Evolutionary conservation across 1,284 basidiomycete genomes (phyloP).

Genomic region (Moniliella sp.): DNA sequence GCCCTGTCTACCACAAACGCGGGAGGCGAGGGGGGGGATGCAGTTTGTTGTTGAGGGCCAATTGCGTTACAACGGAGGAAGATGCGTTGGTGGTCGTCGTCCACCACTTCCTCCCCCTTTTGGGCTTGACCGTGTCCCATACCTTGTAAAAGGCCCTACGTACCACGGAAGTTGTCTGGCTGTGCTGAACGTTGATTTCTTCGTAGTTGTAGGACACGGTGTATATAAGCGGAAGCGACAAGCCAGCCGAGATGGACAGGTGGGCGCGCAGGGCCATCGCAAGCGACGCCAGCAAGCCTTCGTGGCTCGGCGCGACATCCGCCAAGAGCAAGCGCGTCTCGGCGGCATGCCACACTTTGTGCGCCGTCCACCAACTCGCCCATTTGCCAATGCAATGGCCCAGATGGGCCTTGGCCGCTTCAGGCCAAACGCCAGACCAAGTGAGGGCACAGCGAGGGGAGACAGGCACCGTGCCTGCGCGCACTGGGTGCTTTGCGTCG

Average conservation of each 20-base stretch:
- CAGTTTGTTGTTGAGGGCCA: constrained; percentile 63
- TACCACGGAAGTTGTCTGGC: constrained; percentile 61
- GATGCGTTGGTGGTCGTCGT: constrained; percentile 71
- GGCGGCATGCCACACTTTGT: constrained; percentile 70
- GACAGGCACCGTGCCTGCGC: too few species aligned
- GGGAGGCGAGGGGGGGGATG: constrained; percentile 45
- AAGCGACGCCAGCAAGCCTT: constrained; percentile 75
- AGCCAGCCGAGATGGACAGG: constrained; percentile 72
- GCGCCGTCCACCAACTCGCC: constrained; percentile 94
- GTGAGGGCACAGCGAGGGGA: too few species aligned
- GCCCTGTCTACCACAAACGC: too few species aligned
- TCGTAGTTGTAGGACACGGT: constrained; percentile 82
- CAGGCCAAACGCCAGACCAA: too few species aligned
- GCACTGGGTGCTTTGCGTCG: too few species aligned
- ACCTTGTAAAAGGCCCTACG: constrained; percentile 69
- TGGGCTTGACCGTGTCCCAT: constrained; percentile 72
- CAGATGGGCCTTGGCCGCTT: constrained; percentile 96
- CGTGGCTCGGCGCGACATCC: constrained; percentile 73
- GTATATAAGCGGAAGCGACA: constrained; percentile 96
- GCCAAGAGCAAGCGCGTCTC: constrained; percentile 84
- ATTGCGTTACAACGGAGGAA: constrained; percentile 76
- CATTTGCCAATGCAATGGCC: constrained; percentile 87
- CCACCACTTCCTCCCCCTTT: constrained; percentile 76
- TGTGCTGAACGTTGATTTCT: constrained; percentile 74
- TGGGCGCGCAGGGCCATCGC: constrained; percentile 77